phyloP scores from a whole-genome alignment of 2,329 filamentous ascomycete species.

The Trichoderma simmonsii region DNA sequence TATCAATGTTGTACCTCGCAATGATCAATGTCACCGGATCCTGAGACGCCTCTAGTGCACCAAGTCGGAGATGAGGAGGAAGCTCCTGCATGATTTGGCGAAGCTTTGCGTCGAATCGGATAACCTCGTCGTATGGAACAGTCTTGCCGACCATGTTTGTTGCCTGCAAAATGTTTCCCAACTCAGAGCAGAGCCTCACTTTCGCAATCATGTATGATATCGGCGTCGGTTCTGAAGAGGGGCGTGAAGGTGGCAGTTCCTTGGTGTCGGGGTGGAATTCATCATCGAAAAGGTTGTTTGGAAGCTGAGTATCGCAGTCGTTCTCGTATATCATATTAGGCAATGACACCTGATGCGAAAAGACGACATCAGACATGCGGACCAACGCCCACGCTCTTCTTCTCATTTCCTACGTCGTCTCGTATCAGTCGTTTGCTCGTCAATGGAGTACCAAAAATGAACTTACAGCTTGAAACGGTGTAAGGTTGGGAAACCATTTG shows the following conservation, averaged over 20 bases:
- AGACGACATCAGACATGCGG: slow-evolving; percentile 69
- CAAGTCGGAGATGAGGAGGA: slow-evolving; percentile 75
- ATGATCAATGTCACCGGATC: slow-evolving; percentile 84
- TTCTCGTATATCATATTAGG: slow-evolving; percentile 68
- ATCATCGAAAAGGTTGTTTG: slow-evolving; percentile 77
- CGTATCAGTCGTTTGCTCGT: background rate
- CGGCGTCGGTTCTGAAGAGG: slow-evolving; percentile 68
- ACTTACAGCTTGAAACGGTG: slow-evolving; percentile 67
- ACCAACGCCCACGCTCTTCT: slow-evolving; percentile 67
- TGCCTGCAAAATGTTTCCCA: slow-evolving; percentile 69
- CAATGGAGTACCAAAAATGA: too few species aligned
- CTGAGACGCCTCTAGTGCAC: slow-evolving; percentile 68
- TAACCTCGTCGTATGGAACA: slow-evolving; percentile 61
- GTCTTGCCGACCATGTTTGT: slow-evolving; percentile 55
- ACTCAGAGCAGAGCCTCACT: slow-evolving; percentile 62
- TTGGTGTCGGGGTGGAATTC: slow-evolving; percentile 70
- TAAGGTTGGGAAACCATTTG: slow-evolving; percentile 68
- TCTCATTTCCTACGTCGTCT: slow-evolving; percentile 61
- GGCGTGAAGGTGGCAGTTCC: slow-evolving; percentile 63
- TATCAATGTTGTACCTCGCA: slow-evolving; percentile 78
- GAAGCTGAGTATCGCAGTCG: slow-evolving; percentile 72
- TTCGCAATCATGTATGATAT: slow-evolving; percentile 78
- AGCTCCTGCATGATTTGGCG: slow-evolving; percentile 63
- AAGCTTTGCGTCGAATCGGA: slow-evolving; percentile 60
- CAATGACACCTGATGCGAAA: slow-evolving; percentile 70